Evolutionary conservation across 1,284 basidiomycete genomes (phyloP), one percentile per base, ranked within the genome.

Genomic region (Trichosporon faecale): DNA sequence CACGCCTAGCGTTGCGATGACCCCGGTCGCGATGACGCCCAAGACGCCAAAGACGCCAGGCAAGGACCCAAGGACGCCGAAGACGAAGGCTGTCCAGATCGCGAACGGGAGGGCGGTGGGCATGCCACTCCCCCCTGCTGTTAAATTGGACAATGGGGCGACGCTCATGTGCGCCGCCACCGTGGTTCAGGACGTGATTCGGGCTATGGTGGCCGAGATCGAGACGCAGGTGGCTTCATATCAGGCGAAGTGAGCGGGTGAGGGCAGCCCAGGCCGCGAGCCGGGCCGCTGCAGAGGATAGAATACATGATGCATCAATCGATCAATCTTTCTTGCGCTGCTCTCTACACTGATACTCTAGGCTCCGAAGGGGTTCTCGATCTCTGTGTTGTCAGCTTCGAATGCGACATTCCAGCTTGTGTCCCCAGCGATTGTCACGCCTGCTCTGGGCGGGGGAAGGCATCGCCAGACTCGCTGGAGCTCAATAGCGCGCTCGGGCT

Each of bases 361-460:
- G 52, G 57, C 73, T 68, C 70, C 68, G 76, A 84, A 84, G 3
- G 82, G 82, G 75, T 84, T 83, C 70, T 81, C 82, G 75, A 84
- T 84, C 70, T 83, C 82, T 83, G 73, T 29, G 1, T 0, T 14
- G 66, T 70, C 40, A 67, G 66, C 57, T 8, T 31, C 2, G 14
- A 8, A 40, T 3, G 6, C 14, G 3, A 5, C 21, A 37, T 21
- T 5, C n/a, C 3, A 52, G 49, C 4, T 21, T 9, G 16, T n/a
- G n/a, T n/a, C n/a, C n/a, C n/a, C n/a, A n/a, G n/a, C n/a, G n/a
- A n/a, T n/a, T n/a, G n/a, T n/a, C n/a, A n/a, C n/a, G n/a, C n/a
- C n/a, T n/a, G n/a, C n/a, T n/a, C n/a, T n/a, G n/a, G n/a, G n/a
- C n/a, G n/a, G n/a, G n/a, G n/a, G n/a, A n/a, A n/a, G n/a, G n/a